phyloP scores from a whole-genome alignment of 2,329 filamentous ascomycete species.

The Pseudonectria buxi region DNA sequence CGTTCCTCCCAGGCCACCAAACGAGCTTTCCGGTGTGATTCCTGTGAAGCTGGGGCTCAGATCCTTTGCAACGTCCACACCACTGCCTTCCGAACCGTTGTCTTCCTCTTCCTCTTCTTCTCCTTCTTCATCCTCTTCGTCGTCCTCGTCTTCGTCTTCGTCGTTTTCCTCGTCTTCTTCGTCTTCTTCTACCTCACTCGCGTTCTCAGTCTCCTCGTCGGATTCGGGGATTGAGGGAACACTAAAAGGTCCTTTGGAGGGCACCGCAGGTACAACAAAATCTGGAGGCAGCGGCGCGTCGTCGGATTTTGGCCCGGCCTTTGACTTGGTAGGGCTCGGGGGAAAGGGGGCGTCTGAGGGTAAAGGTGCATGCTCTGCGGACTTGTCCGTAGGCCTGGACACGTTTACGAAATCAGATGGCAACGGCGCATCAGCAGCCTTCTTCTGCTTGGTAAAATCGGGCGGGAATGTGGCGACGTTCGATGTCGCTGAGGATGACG shows the following conservation, averaged over 20 bases:
- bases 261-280: slow-evolving; percentile 25
- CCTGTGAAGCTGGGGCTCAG: slow-evolving; percentile 46
- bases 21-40: slow-evolving; percentile 49
- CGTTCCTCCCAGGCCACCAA: slow-evolving; percentile 41
- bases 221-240: slow-evolving; percentile 32
- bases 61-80: slow-evolving; percentile 59
- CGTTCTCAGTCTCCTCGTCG: slow-evolving; percentile 34
- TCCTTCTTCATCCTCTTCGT: slow-evolving; percentile 36
- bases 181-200: slow-evolving; percentile 32
- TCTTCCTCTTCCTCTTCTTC: slow-evolving; percentile 42
- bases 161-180: slow-evolving; percentile 32
- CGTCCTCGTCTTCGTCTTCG: slow-evolving; percentile 32
- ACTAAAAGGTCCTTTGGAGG: slow-evolving; percentile 24
- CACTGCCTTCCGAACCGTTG: slow-evolving; percentile 50
- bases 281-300: slow-evolving; percentile 37
- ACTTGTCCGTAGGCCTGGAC: slow-evolving; percentile 11
- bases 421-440: slow-evolving; percentile 5
- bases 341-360: slow-evolving; percentile 33
- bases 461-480: no score
- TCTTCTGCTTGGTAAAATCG: no score
- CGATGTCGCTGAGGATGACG: slow-evolving; percentile 44
- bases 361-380: no score
- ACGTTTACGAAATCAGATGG: slow-evolving; percentile 21
- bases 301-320: slow-evolving; percentile 22
- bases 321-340: slow-evolving; percentile 30